Base-by-base conservation (phyloP, 2,329 filamentous ascomycete genomes). In the Aspergillus tanneri region DNA sequence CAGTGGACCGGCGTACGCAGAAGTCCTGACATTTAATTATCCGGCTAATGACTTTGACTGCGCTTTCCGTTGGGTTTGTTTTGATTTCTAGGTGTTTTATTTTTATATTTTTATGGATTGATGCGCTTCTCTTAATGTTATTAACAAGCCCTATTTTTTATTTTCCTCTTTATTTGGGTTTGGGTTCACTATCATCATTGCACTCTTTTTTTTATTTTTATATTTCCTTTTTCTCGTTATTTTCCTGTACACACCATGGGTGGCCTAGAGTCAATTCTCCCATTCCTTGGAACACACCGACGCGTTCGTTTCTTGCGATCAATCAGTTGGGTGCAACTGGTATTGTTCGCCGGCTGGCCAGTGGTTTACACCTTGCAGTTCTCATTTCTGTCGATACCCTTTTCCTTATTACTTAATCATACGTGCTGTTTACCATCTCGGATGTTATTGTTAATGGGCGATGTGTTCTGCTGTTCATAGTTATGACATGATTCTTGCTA, bases 1-100 rank as follows among this genome's bases (percentile, higher is more conserved):
- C 49, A 34, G 48, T 53, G 70, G 84, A 56, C 79, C 73, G 48
- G 71, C 75, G 59, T 74, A 70, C 62, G 47, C 55, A 54, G 55
- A 54, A 50, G 57, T 56, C 52, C 53, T 57, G 46, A 50, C 58
- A 59, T 56, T 50, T 52, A 50, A 37, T 43, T 39, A 25, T 18
- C 21, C 19, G 21, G 19, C 45, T 42, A 42, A 47, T 42, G 38
- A 34, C 5, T 40, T 27, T 45, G 27, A 30, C 23, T 41, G 30
- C 50, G 48, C 55, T 61, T 58, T 59, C 60, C 53, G 58, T 60
- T 49, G 58, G 64, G 59, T 61, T 60, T 62, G 64, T 60, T 47
- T 34, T 19, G 56, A 55, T 57, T 55, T 57, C 59, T 44, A 34
- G 51, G 42, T 53, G 54, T 36, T 53, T 56, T 64, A 65, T 60